Evolutionary conservation across 371 early-diverging fungal genomes (phyloP), one percentile per base, ranked within the genome.

Genomic region (Pancytospora philotis): DNA sequence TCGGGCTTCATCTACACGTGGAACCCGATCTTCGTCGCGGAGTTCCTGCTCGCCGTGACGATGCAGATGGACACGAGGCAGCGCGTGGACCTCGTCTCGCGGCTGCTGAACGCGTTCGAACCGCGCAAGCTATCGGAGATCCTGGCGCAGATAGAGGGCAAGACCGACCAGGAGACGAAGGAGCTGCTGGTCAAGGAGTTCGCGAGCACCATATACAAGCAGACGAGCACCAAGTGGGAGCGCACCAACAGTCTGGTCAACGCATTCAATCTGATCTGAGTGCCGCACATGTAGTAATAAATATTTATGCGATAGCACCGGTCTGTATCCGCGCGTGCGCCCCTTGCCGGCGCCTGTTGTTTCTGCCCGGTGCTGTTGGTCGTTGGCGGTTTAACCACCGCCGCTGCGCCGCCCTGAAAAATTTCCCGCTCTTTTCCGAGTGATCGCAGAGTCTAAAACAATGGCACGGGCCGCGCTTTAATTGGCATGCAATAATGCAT

Each of bases 11-110:
- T 77, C 22, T 73, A 66, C 66, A 80, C 80, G 8, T 80, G 80
- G 80, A 77, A 80, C 63, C 50, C 76, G 10, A 31, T 75, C n/a
- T 80, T 77, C 69, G 74, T 77, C 48, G 37, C 71, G 25, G 80
- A 80, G 60, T 77, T 80, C 69, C 41, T 79, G 13, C 31, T 75
- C n/a, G 57, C 76, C 22, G 37, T 66, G 39, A 72, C 74, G 36
- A 58, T 41, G 62, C 37, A 63, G 19, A 71, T 74, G 52, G 50
- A 31, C 10, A 10, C 10, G 8, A 66, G 70, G 4, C 58, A 71
- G 45, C 71, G 68, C 41, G 34, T 22, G 0, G 49, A 56, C 13
- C 50, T 72, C 1, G 55, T 66, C 22, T 35, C 39, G 16, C 34
- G 10, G 34, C 13, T 76, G 19, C 38, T 76, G 4, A 60, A 62